Conservation (phyloP, 2,329 filamentous ascomycete genomes). For the Pseudogymnoascus sp. region DNA sequence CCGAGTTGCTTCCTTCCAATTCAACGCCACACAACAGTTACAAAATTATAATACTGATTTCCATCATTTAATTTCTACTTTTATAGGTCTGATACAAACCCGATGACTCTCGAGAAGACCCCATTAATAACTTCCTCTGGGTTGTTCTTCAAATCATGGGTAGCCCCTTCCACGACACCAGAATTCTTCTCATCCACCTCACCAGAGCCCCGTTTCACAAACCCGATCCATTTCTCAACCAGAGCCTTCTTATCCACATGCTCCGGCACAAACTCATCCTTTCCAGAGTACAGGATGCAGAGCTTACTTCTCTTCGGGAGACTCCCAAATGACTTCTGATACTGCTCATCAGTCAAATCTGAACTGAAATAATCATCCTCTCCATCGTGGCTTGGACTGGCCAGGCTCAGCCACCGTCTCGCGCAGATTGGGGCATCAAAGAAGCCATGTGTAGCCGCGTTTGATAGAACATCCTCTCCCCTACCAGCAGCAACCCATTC, state of each 20-base stretch:
- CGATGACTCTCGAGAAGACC: neutral
- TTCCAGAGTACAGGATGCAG: constrained; percentile 42
- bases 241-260: constrained; percentile 41
- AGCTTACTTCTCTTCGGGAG: constrained; percentile 37
- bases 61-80: neutral
- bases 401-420: constrained; percentile 50
- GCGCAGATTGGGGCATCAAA: constrained; percentile 44
- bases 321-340: constrained; percentile 51
- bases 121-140: neutral
- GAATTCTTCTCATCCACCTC: constrained; percentile 41
- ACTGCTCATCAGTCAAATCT: constrained; percentile 46
- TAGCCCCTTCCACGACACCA: constrained; percentile 42
- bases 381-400: constrained; percentile 45
- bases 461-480: constrained; percentile 39
- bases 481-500: constrained; percentile 36
- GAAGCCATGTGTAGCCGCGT: constrained; percentile 21
- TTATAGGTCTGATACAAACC: constrained; percentile 7
- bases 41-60: neutral
- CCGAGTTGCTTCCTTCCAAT: neutral
- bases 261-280: constrained; percentile 44
- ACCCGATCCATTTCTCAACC: constrained; percentile 41
- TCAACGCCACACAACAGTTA: neutral
- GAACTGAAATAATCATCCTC: constrained; percentile 64
- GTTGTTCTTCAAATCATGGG: constrained; percentile 40
- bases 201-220: constrained; percentile 37